Conservation (phyloP, 306 rosid species). For the Oxytropis ochrocephala region DNA sequence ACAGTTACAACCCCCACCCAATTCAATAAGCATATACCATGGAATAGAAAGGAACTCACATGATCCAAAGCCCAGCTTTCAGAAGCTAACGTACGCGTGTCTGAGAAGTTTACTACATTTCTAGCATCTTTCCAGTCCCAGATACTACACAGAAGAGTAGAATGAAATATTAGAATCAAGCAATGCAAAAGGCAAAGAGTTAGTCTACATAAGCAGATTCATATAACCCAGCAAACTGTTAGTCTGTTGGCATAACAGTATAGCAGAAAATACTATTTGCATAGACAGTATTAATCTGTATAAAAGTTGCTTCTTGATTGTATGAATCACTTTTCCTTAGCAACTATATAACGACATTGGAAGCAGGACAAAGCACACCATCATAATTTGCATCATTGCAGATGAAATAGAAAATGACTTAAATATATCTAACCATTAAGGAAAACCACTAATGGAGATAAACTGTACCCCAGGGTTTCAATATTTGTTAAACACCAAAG, state of each 20-base stretch:
- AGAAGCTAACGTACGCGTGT: slow-evolving; percentile 76
- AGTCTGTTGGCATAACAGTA: background rate
- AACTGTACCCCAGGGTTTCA: slow-evolving; percentile 74
- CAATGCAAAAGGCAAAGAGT: background rate
- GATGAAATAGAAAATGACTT: background rate
- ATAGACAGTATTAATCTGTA: background rate
- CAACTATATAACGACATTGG: background rate
- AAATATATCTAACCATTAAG: background rate
- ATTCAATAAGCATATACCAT: background rate
- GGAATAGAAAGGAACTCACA: slow-evolving; percentile 40
- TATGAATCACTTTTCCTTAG: slow-evolving; percentile 2
- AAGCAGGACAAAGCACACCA: background rate
- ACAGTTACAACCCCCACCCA: background rate
- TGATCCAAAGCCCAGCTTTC: slow-evolving; percentile 56
- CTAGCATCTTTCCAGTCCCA: slow-evolving; percentile 82
- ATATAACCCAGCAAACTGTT: background rate
- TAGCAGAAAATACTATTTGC: background rate
- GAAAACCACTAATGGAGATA: slow-evolving; percentile 2
- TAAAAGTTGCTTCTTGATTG: background rate
- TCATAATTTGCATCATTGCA: background rate
- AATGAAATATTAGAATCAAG: slow-evolving; percentile 13
- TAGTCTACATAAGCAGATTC: slow-evolving; percentile 13
- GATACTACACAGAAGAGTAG: slow-evolving; percentile 34
- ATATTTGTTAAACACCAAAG: slow-evolving; percentile 94
- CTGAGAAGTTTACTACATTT: slow-evolving; percentile 58